phyloP scores from a whole-genome alignment of 352 stramenopile species.

The Phytopythium vexans region DNA sequence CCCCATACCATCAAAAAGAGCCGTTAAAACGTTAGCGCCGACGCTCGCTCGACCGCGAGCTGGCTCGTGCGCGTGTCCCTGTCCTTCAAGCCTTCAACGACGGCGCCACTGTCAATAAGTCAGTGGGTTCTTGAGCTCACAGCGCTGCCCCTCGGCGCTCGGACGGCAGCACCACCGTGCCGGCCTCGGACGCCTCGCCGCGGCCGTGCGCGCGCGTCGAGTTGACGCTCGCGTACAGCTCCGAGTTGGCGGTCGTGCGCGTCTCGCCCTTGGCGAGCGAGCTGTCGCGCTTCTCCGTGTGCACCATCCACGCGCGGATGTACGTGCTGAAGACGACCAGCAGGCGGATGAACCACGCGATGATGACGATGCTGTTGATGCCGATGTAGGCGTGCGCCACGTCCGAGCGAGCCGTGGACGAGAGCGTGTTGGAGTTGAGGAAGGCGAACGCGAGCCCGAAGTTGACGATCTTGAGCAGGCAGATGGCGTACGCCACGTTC shows the following conservation, averaged over 20 bases:
- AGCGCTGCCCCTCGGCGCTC: background rate
- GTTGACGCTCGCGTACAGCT: conserved; percentile 41
- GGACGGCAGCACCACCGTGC: conserved; percentile 7
- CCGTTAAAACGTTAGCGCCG: too few species aligned
- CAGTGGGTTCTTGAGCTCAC: background rate
- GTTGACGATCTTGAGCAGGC: conserved; percentile 55
- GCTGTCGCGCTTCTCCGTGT: conserved; percentile 24
- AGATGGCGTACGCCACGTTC: conserved; percentile 46
- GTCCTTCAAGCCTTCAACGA: too few species aligned
- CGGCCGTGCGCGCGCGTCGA: conserved; percentile 12
- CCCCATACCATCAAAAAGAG: too few species aligned
- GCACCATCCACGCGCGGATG: conserved; percentile 53
- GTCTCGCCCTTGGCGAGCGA: conserved; percentile 29
- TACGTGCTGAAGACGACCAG: conserved; percentile 56
- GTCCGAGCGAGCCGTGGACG: conserved; percentile 22
- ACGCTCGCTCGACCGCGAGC: too few species aligned
- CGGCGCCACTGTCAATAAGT: background rate
- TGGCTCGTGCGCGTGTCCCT: too few species aligned
- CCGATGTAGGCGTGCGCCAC: conserved; percentile 57
- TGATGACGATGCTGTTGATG: conserved; percentile 60
- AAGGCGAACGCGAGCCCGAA: conserved; percentile 57
- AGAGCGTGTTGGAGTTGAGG: conserved; percentile 45
- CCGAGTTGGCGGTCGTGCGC: conserved; percentile 32
- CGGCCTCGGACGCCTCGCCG: conserved; percentile 6
- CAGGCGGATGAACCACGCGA: conserved; percentile 55